A percentile compares a stretch with the other conserved stretches of the same genome.
These are phyloP conservation scores for Pseudogymnoascus sp. DNA, from an alignment of 2,329 filamentous ascomycete genomes.

Conservation along the genomic window DNA sequence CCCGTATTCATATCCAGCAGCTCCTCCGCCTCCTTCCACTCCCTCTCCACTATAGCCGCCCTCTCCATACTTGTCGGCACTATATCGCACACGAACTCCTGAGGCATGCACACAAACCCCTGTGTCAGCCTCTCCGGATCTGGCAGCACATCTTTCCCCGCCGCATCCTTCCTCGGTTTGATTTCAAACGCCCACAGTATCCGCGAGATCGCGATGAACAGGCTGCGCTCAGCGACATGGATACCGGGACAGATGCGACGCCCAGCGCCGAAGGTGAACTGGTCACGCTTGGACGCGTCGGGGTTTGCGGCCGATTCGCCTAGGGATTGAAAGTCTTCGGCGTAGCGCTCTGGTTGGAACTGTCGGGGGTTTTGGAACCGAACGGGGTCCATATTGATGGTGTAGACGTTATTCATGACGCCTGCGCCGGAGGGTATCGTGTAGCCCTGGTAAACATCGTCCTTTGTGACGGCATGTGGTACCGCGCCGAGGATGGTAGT, in stretches of 20 bases:
- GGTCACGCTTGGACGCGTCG: conserved; percentile 38
- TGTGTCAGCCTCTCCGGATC: conserved; percentile 31
- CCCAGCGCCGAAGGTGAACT: conserved; percentile 48
- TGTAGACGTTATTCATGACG: conserved; percentile 33
- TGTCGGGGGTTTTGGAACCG: conserved; percentile 33
- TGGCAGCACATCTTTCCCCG: conserved; percentile 27
- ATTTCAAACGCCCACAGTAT: conserved; percentile 24
- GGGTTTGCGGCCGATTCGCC: conserved; percentile 28
- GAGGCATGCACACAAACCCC: conserved; percentile 33
- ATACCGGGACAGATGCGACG: conserved; percentile 49
- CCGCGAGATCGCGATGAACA: conserved; percentile 39
- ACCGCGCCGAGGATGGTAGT: conserved; percentile 30
- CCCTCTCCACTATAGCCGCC: conserved; percentile 22
- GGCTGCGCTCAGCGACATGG: conserved; percentile 40
- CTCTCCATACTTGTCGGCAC: conserved; percentile 24
- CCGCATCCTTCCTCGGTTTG: conserved; percentile 20
- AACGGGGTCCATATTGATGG: conserved; percentile 38
- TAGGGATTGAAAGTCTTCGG: conserved; percentile 12
- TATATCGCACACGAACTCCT: conserved; percentile 28
- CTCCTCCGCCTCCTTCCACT: conserved; percentile 19
- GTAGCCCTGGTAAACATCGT: conserved; percentile 37
- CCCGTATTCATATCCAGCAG: conserved; percentile 21
- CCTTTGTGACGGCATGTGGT: conserved; percentile 35
- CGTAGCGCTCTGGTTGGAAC: conserved; percentile 36
- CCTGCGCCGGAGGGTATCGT: conserved; percentile 38